phyloP scores from a whole-genome alignment of 306 rosid genomes.

The Cucurbita moschata region DNA sequence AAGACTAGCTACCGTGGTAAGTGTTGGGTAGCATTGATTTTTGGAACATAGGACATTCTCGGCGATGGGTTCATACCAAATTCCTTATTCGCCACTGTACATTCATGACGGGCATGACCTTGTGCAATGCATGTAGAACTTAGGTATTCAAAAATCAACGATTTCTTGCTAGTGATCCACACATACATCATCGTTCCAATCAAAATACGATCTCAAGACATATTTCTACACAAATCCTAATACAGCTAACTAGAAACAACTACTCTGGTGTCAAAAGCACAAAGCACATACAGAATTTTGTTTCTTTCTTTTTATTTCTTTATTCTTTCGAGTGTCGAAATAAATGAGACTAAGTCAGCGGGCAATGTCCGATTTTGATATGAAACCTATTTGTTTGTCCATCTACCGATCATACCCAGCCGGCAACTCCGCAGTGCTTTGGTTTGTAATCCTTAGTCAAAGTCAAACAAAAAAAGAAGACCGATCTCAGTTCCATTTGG shows the following conservation, averaged over 20 bases:
- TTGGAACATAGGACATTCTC: background rate
- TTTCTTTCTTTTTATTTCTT: background rate
- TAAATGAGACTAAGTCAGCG: slow-evolving; percentile 34
- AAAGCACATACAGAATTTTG: background rate
- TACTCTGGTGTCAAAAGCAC: background rate
- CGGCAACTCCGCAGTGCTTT: slow-evolving; percentile 41
- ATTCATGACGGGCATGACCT: background rate
- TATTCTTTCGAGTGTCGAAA: background rate
- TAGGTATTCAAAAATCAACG: background rate
- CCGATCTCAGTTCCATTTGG: background rate
- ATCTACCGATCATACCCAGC: slow-evolving; percentile 57
- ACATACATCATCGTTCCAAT: background rate
- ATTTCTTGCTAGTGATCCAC: background rate
- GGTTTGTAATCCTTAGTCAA: slow-evolving; percentile 22
- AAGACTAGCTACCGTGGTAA: too few species aligned
- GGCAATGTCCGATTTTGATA: slow-evolving; percentile 46
- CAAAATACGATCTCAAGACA: background rate
- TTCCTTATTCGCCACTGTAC: background rate
- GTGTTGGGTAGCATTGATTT: background rate
- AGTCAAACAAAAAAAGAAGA: background rate
- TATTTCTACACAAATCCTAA: too few species aligned
- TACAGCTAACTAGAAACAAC: background rate
- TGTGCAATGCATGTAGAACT: background rate
- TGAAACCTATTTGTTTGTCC: slow-evolving; percentile 54
- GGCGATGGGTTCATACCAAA: background rate